A percentile compares a stretch with the other conserved stretches of the same genome.
phyloP scores from a whole-genome alignment of 148 eudicot species.

The Agrostemma githago region DNA sequence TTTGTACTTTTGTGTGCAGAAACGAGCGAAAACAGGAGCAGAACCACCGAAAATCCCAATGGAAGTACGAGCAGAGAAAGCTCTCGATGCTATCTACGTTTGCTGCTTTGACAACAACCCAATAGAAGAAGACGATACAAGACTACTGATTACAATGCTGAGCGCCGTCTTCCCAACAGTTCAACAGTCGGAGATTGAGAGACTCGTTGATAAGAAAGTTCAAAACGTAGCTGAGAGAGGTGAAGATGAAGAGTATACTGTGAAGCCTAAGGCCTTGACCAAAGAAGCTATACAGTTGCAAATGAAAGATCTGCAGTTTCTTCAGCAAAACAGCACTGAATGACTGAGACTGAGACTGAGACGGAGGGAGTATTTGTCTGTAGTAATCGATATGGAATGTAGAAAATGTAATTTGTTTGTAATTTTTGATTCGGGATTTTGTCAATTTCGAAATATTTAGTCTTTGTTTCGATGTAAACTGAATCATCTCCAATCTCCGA shows the following conservation, averaged over 20 bases:
- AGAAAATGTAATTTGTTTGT: not conserved
- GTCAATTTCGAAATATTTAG: not conserved
- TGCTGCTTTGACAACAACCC: conserved; percentile 69
- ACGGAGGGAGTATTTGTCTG: no score
- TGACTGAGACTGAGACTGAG: conserved; percentile 4
- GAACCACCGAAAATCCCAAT: conserved; percentile 57
- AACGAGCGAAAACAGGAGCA: conserved; percentile 47
- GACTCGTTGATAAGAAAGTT: conserved; percentile 55
- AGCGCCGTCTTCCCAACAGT: conserved; percentile 78
- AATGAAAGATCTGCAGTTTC: conserved; percentile 90
- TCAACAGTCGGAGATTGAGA: conserved; percentile 34
- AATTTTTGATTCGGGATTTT: not conserved
- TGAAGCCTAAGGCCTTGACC: conserved; percentile 56
- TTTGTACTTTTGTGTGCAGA: conserved; percentile 59
- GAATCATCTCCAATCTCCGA: no score
- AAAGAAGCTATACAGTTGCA: conserved; percentile 87
- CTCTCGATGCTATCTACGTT: conserved; percentile 80
- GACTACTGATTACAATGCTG: conserved; percentile 50
- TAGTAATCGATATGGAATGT: not conserved
- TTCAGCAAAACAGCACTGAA: conserved; percentile 50
- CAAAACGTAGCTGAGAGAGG: conserved; percentile 45
- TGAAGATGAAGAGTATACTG: conserved; percentile 42
- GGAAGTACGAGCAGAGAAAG: conserved; percentile 79
- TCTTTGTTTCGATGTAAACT: no score
- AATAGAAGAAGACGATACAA: conserved; percentile 77